A percentile compares a stretch with the other conserved stretches of the same genome.
These are phyloP conservation scores for Aspergillus nanangensis DNA, from an alignment of 495 filamentous ascomycete genomes.

Conservation along the genomic window DNA sequence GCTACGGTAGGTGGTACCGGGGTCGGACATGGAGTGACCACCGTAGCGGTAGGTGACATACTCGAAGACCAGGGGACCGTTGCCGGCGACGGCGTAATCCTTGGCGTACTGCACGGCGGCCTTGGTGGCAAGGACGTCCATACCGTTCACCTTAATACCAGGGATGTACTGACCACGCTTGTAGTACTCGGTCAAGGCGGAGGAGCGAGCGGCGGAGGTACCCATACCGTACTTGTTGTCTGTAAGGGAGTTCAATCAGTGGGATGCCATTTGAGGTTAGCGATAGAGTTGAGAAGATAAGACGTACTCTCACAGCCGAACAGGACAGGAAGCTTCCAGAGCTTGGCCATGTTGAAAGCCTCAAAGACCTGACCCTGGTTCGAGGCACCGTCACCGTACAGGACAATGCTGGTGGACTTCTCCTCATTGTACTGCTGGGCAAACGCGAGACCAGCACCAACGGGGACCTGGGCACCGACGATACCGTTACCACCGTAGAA, in stretches of 20 bases:
- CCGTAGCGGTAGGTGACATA: slow-evolving; percentile 99
- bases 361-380: slow-evolving; percentile 99
- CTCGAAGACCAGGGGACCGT: slow-evolving; percentile 92
- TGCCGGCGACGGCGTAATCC: slow-evolving; percentile 71
- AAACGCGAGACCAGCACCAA: slow-evolving; percentile 94
- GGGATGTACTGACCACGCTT: slow-evolving; percentile 99
- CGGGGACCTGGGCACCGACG: slow-evolving; percentile 96
- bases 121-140: slow-evolving; percentile 98
- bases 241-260: slow-evolving; percentile 29
- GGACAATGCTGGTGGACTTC: slow-evolving; percentile 77
- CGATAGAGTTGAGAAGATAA: neutral
- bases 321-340: slow-evolving; percentile 91
- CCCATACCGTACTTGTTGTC: slow-evolving; percentile 99
- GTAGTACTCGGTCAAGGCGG: slow-evolving; percentile 98
- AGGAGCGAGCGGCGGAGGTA: slow-evolving; percentile 88
- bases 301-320: slow-evolving; percentile 96
- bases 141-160: slow-evolving; percentile 98
- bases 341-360: slow-evolving; percentile 99
- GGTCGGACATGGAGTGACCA: slow-evolving; percentile 98
- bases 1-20: slow-evolving; percentile 97
- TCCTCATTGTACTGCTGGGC: slow-evolving; percentile 89
- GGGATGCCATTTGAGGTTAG: neutral
- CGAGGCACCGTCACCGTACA: slow-evolving; percentile 96
- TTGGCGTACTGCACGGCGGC: slow-evolving; percentile 90
- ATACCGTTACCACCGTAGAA: slow-evolving; percentile 99